Percentiles rank a stretch among this genome's conserved stretches.
phyloP scores from a whole-genome alignment of 306 rosid genomes.

The Lablab purpureus region DNA sequence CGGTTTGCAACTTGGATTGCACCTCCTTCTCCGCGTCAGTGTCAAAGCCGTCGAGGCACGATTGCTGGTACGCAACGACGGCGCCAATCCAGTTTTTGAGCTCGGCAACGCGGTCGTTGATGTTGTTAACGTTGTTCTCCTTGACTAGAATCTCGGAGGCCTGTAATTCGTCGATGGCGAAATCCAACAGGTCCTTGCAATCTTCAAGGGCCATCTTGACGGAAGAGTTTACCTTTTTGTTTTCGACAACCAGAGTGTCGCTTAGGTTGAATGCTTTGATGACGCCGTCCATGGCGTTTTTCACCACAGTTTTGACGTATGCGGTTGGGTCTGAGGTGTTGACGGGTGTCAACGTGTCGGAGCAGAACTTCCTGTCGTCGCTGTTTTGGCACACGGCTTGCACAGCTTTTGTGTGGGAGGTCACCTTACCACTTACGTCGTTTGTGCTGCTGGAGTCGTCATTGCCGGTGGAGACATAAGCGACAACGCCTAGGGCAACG shows the following conservation, averaged over 20 bases:
- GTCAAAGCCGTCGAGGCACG: conserved; percentile 65
- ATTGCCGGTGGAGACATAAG: conserved; percentile 12
- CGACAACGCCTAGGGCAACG: conserved; percentile 62
- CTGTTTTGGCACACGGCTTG: conserved; percentile 46
- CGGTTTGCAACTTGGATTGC: conserved; percentile 4
- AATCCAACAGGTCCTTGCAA: conserved; percentile 64
- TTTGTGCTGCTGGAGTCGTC: fast-evolving
- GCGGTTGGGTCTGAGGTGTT: conserved; percentile 52
- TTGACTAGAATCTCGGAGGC: conserved; percentile 19
- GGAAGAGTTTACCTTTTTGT: not conserved
- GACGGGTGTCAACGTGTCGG: conserved; percentile 36
- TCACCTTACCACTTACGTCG: not conserved
- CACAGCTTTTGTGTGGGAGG: conserved; percentile 53
- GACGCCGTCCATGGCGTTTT: conserved; percentile 46
- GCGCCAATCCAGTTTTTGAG: conserved; percentile 75
- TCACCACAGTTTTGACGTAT: conserved; percentile 50
- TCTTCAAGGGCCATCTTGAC: conserved; percentile 62
- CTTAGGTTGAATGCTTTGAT: conserved; percentile 59
- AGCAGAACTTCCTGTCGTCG: conserved; percentile 53
- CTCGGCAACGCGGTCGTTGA: conserved; percentile 46
- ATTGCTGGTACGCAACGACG: conserved; percentile 59
- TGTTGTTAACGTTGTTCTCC: conserved; percentile 9
- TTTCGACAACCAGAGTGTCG: conserved; percentile 42
- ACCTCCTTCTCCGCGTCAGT: conserved; percentile 45
- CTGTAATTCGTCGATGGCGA: conserved; percentile 55